A percentile compares a stretch with the other conserved stretches of the same genome.
These are phyloP conservation scores for Thuja plicata DNA, from an alignment of 83 land plant species.

Conservation along the genomic window DNA sequence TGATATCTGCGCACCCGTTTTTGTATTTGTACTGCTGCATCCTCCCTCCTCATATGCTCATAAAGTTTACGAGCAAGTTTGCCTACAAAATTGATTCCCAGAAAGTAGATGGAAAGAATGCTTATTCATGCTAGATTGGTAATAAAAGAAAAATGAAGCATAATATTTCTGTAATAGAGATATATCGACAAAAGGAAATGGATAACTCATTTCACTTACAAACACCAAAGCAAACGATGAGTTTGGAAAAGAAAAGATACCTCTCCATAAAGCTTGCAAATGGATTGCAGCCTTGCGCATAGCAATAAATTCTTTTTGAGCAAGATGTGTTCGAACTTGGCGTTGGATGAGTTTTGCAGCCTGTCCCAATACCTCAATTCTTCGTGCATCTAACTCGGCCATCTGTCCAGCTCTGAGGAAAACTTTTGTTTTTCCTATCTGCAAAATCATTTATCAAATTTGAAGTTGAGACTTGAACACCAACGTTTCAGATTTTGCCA, in stretches of 20 bases:
- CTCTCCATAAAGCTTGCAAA: slow-evolving; percentile 84
- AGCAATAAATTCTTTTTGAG: slow-evolving; percentile 65
- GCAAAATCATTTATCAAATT: slow-evolving; percentile 10
- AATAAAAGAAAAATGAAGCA: neutral
- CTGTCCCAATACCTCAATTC: slow-evolving; percentile 71
- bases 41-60: slow-evolving; percentile 57
- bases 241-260: slow-evolving; percentile 23
- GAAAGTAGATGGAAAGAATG: neutral
- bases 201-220: neutral
- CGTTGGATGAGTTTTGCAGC: slow-evolving; percentile 79
- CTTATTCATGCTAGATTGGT: neutral
- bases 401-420: slow-evolving; percentile 94
- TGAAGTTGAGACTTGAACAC: neutral
- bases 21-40: slow-evolving; percentile 67
- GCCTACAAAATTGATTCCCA: slow-evolving; percentile 24
- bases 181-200: slow-evolving; percentile 1
- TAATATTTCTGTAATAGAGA: neutral
- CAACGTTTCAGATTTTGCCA: neutral
- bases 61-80: slow-evolving; percentile 60
- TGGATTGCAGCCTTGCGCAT: slow-evolving; percentile 58
- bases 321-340: slow-evolving; percentile 71
- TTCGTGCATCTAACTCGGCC: slow-evolving; percentile 85
- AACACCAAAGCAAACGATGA: neutral
- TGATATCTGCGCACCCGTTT: slow-evolving; percentile 50
- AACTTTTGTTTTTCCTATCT: slow-evolving; percentile 87